phyloP scores from a whole-genome alignment of 2,329 filamentous ascomycete species.

The Pseudonectria buxi region DNA sequence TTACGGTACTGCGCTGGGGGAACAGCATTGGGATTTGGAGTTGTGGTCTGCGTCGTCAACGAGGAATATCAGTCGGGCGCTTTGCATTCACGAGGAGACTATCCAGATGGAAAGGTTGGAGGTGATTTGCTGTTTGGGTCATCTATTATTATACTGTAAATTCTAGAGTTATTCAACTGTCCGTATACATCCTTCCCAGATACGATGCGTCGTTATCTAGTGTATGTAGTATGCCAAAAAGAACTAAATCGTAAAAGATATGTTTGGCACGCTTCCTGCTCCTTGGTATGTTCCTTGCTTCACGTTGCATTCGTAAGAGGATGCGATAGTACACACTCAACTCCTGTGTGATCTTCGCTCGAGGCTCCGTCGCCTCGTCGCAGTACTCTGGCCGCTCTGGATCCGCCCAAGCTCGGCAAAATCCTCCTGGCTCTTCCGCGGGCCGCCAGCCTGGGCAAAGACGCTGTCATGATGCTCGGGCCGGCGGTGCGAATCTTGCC shows the following conservation, averaged over 20 bases:
- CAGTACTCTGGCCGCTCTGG: conserved; percentile 23
- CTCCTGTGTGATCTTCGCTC: conserved; percentile 14
- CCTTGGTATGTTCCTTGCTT: too few relatives aligned
- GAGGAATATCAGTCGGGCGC: too few relatives aligned
- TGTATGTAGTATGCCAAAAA: background rate
- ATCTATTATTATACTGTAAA: background rate
- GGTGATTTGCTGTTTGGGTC: conserved; percentile 10
- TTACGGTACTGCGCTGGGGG: too few relatives aligned
- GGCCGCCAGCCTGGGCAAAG: conserved; percentile 20
- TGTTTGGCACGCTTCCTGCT: too few relatives aligned
- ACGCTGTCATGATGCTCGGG: conserved; percentile 16
- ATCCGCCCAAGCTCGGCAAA: conserved; percentile 27
- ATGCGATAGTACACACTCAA: background rate
- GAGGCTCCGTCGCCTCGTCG: conserved; percentile 22
- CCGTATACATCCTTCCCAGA: background rate
- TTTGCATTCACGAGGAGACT: too few relatives aligned
- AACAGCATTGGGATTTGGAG: too few relatives aligned
- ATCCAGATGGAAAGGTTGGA: conserved; percentile 1
- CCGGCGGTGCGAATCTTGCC: conserved; percentile 3
- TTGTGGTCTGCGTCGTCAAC: too few relatives aligned
- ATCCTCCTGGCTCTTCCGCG: conserved; percentile 29
- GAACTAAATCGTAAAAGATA: too few relatives aligned
- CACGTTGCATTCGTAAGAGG: background rate
- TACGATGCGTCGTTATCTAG: too few relatives aligned
- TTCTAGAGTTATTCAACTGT: background rate